Percentiles rank a stretch among this genome's conserved stretches.
These are phyloP conservation scores for Lecanicillium sp. DNA, from an alignment of 2,329 filamentous ascomycete genomes.

Conservation along the genomic window DNA sequence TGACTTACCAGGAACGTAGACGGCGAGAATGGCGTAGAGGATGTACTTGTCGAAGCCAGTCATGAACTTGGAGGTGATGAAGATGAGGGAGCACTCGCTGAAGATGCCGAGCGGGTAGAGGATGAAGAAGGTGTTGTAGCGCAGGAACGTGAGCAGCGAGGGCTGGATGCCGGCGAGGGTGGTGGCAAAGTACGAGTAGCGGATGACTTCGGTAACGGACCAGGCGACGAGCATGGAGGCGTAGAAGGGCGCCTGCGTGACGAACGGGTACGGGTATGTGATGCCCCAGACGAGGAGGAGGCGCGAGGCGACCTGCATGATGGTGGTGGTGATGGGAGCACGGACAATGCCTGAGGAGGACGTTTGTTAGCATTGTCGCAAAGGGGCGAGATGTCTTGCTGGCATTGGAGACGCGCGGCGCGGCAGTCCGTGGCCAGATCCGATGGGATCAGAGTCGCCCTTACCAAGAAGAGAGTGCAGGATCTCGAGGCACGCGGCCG, in stretches of 20 bases:
- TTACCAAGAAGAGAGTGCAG: conserved; percentile 72
- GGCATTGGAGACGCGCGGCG: no score
- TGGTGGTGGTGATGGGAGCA: conserved; percentile 76
- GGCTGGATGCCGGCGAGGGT: conserved; percentile 61
- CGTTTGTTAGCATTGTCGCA: conserved; percentile 1
- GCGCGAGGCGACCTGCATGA: conserved; percentile 84
- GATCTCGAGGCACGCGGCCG: conserved; percentile 74
- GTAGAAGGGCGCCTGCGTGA: conserved; percentile 59
- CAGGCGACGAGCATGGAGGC: conserved; percentile 78
- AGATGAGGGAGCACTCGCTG: conserved; percentile 80
- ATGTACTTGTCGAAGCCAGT: conserved; percentile 48
- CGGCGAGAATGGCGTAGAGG: conserved; percentile 58
- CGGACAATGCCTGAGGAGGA: conserved; percentile 65
- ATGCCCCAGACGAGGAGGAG: conserved; percentile 87
- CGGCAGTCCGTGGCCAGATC: no score
- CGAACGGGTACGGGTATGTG: conserved; percentile 64
- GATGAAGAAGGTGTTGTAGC: conserved; percentile 89
- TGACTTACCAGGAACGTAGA: conserved; percentile 78
- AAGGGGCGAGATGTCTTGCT: no score
- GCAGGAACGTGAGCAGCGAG: conserved; percentile 64
- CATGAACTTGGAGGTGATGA: conserved; percentile 56
- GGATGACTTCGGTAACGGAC: conserved; percentile 85
- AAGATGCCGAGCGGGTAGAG: conserved; percentile 89
- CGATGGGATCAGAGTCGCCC: conserved; percentile 18
- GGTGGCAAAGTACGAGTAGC: conserved; percentile 86